These are phyloP conservation scores for Neurospora discreta DNA, from an alignment of 495 filamentous ascomycete genomes.

Conservation along the genomic window DNA sequence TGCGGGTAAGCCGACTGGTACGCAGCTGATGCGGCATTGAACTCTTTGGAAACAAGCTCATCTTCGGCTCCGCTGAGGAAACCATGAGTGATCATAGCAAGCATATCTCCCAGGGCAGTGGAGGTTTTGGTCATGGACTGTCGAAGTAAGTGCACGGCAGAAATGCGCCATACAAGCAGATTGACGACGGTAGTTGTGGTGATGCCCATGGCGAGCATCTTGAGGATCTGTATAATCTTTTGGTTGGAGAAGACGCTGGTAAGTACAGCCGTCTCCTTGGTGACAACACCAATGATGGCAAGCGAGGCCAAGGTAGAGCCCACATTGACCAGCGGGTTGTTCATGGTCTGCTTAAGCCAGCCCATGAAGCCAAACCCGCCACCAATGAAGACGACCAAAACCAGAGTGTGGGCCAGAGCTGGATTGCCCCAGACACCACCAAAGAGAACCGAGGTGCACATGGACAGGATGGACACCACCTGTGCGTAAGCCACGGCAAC, in stretches of 20 bases:
- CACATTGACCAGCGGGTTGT: slow-evolving; percentile 80
- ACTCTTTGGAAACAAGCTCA: slow-evolving; percentile 53
- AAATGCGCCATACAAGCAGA: slow-evolving; percentile 68
- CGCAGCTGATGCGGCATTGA: slow-evolving; percentile 50
- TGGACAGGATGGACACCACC: slow-evolving; percentile 71
- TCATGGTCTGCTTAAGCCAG: slow-evolving; percentile 82
- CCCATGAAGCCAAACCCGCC: slow-evolving; percentile 83
- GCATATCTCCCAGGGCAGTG: slow-evolving; percentile 65
- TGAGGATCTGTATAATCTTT: slow-evolving; percentile 79
- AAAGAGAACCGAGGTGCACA: slow-evolving; percentile 73
- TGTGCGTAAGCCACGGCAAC: slow-evolving; percentile 76
- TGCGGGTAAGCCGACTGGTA: slow-evolving; percentile 60
- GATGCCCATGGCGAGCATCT: slow-evolving; percentile 85
- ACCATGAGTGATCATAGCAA: slow-evolving; percentile 70
- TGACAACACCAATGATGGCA: slow-evolving; percentile 82
- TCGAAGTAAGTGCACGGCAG: slow-evolving; percentile 64
- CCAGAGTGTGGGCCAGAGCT: slow-evolving; percentile 63
- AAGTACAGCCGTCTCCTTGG: slow-evolving; percentile 84
- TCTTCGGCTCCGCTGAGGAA: slow-evolving; percentile 81
- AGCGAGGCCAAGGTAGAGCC: slow-evolving; percentile 85
- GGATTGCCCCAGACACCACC: slow-evolving; percentile 51
- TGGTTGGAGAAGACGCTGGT: slow-evolving; percentile 64
- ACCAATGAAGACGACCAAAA: slow-evolving; percentile 79
- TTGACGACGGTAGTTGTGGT: slow-evolving; percentile 65
- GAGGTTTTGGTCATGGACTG: slow-evolving; percentile 66